phyloP scores from a whole-genome alignment of 257 asterid genomes.

The Primulina eburnea region DNA sequence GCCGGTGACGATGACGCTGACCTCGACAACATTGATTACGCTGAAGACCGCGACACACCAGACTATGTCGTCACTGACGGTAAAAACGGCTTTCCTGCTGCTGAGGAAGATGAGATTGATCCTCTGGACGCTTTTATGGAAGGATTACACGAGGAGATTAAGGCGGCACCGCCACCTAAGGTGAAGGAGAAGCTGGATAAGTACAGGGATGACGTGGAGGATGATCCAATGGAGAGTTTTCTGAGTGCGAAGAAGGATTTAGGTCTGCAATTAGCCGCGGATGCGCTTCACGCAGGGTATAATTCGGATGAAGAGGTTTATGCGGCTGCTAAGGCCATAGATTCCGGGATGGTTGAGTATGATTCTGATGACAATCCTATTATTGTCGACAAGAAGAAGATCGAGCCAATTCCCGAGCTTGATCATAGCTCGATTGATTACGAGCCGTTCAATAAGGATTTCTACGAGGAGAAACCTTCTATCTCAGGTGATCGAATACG shows the following conservation, averaged over 20 bases:
- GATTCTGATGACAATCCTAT: slow-evolving; percentile 93
- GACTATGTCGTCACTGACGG: slow-evolving; percentile 18
- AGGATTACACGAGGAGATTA: slow-evolving; percentile 87
- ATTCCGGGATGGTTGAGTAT: slow-evolving; percentile 81
- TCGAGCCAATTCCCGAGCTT: slow-evolving; percentile 83
- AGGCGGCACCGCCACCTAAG: slow-evolving; percentile 79
- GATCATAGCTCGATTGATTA: slow-evolving; percentile 76
- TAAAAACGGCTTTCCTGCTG: slow-evolving; percentile 16
- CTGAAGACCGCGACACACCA: slow-evolving; percentile 39
- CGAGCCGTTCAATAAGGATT: slow-evolving; percentile 84
- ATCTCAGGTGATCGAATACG: slow-evolving; percentile 58
- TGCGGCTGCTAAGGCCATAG: slow-evolving; percentile 98
- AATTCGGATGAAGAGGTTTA: slow-evolving; percentile 98
- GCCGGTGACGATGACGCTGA: slow-evolving; percentile 72
- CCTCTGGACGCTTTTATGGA: slow-evolving; percentile 98
- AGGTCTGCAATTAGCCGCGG: slow-evolving; percentile 91
- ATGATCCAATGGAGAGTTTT: slow-evolving; percentile 88
- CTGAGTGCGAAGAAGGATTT: slow-evolving; percentile 85
- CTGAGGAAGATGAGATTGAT: slow-evolving; percentile 71
- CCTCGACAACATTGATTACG: slow-evolving; percentile 77
- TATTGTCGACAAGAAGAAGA: slow-evolving; percentile 78
- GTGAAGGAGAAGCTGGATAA: slow-evolving; percentile 75
- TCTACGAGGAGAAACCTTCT: slow-evolving; percentile 87
- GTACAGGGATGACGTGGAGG: slow-evolving; percentile 76
- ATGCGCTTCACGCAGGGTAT: slow-evolving; percentile 88